Evolutionary conservation across 1,284 basidiomycete genomes (phyloP), one percentile per base, ranked within the genome.

Genomic region (Rhodotorula sp.): DNA sequence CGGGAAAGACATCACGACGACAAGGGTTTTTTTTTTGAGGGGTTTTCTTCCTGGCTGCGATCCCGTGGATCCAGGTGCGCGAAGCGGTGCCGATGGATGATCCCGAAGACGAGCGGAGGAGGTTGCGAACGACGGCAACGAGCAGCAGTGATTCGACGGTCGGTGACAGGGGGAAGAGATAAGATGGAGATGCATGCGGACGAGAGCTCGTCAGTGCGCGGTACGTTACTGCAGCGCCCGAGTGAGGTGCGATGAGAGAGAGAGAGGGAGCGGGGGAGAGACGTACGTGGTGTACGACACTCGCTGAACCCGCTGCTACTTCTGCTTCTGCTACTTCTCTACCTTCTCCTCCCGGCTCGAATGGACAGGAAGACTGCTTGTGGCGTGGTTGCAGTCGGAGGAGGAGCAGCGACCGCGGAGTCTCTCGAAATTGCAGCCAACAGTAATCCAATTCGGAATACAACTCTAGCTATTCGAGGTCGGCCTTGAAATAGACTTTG

Each of bases 1-100:
- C 18, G 70, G 70, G 66, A 71, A 68, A 54, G 70, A 66, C 70
- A 71, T 63, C 21, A 51, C 49, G 49, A 23, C 49, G 18, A 18
- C 23, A 51, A 20, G 39, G 1, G 10, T 1, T 12, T 43, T 43
- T 14, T 14, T 39, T 39, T 6, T 39, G 6, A 10, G 39, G 10
- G 39, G 39, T 8, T 43, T 14, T 43, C 10, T 12, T 43, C 39
- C 10, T 8, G 39, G 10, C 39, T 43, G 39, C 10, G 10, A 12
- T 43, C 2, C 10, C 39, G 39, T 10, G 39, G 10, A 43, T 43
- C 39, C 39, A 12, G 39, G 39, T 43, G 29, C 39, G 39, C 10
- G 39, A 43, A 43, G 39, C 39, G 39, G 39, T 43, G 39, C 39
- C 39, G 39, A 43, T 43, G 10, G 49, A n/a, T 51, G 49, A 51